Conservation (phyloP, 139 green algal genomes). For the Eudorina sp. region DNA sequence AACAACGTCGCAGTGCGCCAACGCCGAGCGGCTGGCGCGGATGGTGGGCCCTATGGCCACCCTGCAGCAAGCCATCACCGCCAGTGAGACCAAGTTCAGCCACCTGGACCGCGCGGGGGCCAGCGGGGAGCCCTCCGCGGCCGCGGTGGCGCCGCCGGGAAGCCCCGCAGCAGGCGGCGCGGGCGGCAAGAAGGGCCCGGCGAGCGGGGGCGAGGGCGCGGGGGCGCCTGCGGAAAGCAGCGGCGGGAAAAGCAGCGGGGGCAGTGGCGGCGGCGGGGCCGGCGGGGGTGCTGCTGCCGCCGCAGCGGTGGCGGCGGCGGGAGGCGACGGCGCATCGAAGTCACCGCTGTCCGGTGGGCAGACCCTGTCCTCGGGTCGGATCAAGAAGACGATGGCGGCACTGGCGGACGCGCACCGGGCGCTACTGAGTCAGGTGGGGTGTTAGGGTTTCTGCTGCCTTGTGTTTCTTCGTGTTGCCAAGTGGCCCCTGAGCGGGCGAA, state of each 20-base stretch:
- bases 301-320: no score
- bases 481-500: no score
- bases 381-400: slow-evolving; percentile 15
- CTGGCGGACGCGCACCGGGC: slow-evolving; percentile 14
- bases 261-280: neutral
- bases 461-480: no score
- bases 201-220: no score
- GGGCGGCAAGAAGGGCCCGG: no score
- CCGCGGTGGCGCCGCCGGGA: neutral
- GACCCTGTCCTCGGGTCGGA: neutral
- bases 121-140: neutral
- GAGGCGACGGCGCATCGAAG: no score
- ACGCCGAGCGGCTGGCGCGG: neutral
- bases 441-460: no score
- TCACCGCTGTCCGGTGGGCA: no score
- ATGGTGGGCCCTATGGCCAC: neutral
- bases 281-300: neutral
- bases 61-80: slow-evolving; percentile 3
- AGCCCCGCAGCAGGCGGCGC: no score
- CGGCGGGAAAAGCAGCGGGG: neutral
- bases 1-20: neutral
- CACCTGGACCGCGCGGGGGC: neutral
- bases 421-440: neutral
- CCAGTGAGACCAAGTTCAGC: neutral
- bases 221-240: no score